These are phyloP conservation scores for Fraxinus nigra DNA, from an alignment of 305 asterid species.

Conservation along the genomic window DNA sequence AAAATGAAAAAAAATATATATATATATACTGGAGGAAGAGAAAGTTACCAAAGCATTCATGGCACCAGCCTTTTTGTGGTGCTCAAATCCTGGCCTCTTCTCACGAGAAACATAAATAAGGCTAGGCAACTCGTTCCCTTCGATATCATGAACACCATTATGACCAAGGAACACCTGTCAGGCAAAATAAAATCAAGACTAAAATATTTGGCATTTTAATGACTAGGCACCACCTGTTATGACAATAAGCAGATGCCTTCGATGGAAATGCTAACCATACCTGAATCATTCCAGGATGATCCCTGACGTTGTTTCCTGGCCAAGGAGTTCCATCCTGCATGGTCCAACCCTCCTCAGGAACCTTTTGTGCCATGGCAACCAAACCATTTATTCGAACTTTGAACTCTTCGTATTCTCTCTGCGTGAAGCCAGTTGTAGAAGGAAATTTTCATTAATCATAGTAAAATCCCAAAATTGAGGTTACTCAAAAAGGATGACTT, in stretches of 20 bases:
- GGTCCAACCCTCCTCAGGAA: conserved; percentile 98
- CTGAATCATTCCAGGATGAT: conserved; percentile 99
- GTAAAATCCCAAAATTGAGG: background rate
- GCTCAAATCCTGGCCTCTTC: conserved; percentile 94
- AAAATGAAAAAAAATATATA: background rate
- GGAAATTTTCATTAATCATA: conserved; percentile 1
- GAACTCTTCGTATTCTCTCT: conserved; percentile 96
- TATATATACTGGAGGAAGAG: background rate
- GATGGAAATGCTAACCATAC: conserved; percentile 30
- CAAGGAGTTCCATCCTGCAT: conserved; percentile 98
- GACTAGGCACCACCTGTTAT: background rate
- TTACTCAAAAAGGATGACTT: background rate
- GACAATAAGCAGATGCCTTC: background rate
- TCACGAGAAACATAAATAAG: conserved; percentile 96
- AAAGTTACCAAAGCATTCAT: conserved; percentile 87
- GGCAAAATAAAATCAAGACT: conserved; percentile 8
- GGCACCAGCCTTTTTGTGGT: conserved; percentile 98
- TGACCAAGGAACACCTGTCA: conserved; percentile 85
- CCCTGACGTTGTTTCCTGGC: conserved; percentile 95
- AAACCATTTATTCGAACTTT: conserved; percentile 80
- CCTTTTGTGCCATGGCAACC: conserved; percentile 88
- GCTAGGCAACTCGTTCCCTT: conserved; percentile 89
- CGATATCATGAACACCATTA: conserved; percentile 80
- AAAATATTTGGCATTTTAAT: background rate
- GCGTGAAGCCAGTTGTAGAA: conserved; percentile 24